Percentiles rank a stretch among this genome's conserved stretches.
These are phyloP conservation scores for Globisporangium middletonii DNA, from an alignment of 352 stramenopile genomes.

Conservation along the genomic window DNA sequence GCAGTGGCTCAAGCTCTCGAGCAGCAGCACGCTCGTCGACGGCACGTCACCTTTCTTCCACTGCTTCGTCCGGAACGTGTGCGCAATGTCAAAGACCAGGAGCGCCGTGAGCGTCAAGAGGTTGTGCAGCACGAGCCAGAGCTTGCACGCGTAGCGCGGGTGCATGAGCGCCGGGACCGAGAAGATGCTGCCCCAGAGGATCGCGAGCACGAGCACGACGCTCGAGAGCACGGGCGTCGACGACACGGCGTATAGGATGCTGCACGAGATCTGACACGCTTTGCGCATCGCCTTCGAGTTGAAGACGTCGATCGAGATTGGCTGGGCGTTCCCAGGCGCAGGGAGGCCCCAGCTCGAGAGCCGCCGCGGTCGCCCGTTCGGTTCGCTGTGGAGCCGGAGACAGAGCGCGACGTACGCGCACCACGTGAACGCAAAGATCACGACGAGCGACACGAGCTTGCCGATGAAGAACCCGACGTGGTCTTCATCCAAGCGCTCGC, in stretches of 20 bases:
- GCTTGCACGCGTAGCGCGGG: conserved; percentile 51
- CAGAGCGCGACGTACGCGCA: conserved; percentile 62
- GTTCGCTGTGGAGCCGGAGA: conserved; percentile 59
- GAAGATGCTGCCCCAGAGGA: conserved; percentile 45
- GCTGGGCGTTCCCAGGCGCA: conserved; percentile 35
- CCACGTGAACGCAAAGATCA: conserved; percentile 63
- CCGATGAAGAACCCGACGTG: conserved; percentile 54
- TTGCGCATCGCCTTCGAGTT: conserved; percentile 67
- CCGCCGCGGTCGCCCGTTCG: conserved; percentile 48
- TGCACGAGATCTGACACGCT: conserved; percentile 73
- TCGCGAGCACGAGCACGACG: conserved; percentile 38
- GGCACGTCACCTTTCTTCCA: conserved; percentile 75
- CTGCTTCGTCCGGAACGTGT: conserved; percentile 54
- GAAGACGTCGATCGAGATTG: conserved; percentile 60
- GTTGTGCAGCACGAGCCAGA: conserved; percentile 63
- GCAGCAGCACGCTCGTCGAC: conserved; percentile 40
- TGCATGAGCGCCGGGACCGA: conserved; percentile 59
- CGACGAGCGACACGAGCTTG: conserved; percentile 46
- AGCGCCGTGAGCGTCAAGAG: conserved; percentile 55
- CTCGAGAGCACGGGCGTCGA: conserved; percentile 68
- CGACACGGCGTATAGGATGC: conserved; percentile 54
- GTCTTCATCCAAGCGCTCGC: conserved; percentile 52
- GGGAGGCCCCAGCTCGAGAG: conserved; percentile 58
- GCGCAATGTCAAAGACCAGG: conserved; percentile 57
- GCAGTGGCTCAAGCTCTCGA: conserved; percentile 42